phyloP scores from a whole-genome alignment of 495 filamentous ascomycete genomes.

The Penicillium goetzii region DNA sequence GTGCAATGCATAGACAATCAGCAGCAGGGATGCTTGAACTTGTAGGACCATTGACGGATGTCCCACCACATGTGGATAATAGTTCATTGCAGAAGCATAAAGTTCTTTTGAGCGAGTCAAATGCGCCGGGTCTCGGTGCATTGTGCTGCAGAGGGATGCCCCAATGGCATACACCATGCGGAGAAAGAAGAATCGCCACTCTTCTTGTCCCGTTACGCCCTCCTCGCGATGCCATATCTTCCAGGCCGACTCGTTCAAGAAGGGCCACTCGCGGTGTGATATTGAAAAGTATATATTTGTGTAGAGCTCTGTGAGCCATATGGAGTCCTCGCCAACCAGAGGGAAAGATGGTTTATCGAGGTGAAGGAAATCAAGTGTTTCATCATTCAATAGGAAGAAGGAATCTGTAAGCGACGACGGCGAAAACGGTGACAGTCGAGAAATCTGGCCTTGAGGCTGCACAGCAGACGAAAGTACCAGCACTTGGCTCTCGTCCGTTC shows the following conservation, averaged over 20 bases:
- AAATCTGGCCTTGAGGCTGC: conserved; percentile 6
- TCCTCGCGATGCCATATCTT: conserved; percentile 32
- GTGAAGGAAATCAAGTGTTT: conserved; percentile 25
- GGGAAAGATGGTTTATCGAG: conserved; percentile 22
- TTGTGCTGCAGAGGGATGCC: conserved; percentile 31
- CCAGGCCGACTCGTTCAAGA: conserved; percentile 34
- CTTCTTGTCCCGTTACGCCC: conserved; percentile 21
- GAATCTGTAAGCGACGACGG: conserved; percentile 14
- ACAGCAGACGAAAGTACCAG: conserved; percentile 12
- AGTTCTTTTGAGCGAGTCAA: conserved; percentile 31
- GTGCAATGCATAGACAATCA: conserved; percentile 41
- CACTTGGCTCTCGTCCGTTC: conserved; percentile 12
- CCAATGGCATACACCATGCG: conserved; percentile 42
- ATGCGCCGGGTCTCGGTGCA: conserved; percentile 33
- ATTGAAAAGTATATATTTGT: conserved; percentile 39
- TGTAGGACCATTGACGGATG: conserved; percentile 37
- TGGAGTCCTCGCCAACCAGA: conserved; percentile 16
- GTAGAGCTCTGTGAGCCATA: conserved; percentile 37
- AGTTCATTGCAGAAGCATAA: conserved; percentile 35
- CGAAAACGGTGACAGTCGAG: conserved; percentile 11
- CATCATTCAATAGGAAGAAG: conserved; percentile 15
- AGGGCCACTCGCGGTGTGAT: conserved; percentile 41
- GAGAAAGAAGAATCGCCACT: conserved; percentile 38
- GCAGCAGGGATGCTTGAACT: conserved; percentile 39
- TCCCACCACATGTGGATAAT: conserved; percentile 36